phyloP scores from a whole-genome alignment of 1,284 basidiomycete genomes.

The Chalciporus sp. region DNA sequence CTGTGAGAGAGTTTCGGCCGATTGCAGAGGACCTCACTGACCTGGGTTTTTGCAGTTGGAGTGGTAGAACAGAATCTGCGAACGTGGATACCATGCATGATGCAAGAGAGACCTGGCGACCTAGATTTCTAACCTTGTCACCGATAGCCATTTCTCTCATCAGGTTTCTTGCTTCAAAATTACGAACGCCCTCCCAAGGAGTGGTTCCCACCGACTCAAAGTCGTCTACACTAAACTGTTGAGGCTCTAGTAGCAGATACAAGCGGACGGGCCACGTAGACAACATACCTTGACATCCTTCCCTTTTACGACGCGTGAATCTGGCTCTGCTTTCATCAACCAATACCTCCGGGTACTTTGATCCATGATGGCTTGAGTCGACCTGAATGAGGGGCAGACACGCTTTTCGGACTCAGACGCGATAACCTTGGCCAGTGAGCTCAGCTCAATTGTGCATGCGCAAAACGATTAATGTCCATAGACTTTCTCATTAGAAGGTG shows the following conservation, averaged over 20 bases:
- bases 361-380: constrained; percentile 5
- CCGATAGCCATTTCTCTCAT: constrained; percentile 91
- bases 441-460: too few species aligned
- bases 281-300: constrained; percentile 87
- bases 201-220: constrained; percentile 78
- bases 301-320: constrained; percentile 85
- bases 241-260: background rate
- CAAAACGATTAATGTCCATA: too few species aligned
- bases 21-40: constrained; percentile 31
- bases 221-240: constrained; percentile 88
- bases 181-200: constrained; percentile 91
- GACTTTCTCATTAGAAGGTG: constrained; percentile 11
- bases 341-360: constrained; percentile 49
- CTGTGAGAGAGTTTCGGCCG: constrained; percentile 10
- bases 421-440: too few species aligned
- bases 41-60: constrained; percentile 92
- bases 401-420: constrained; percentile 10
- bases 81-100: background rate
- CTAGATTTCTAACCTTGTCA: constrained; percentile 62
- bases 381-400: background rate
- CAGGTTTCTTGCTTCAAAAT: constrained; percentile 88
- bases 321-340: constrained; percentile 93
- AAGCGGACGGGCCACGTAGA: constrained; percentile 16
- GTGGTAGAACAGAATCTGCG: constrained; percentile 81
- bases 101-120: background rate